Evolutionary conservation across 2,329 filamentous ascomycete species (phyloP), one percentile per base, ranked within the genome.

Genomic region (Rutstroemia sp.): DNA sequence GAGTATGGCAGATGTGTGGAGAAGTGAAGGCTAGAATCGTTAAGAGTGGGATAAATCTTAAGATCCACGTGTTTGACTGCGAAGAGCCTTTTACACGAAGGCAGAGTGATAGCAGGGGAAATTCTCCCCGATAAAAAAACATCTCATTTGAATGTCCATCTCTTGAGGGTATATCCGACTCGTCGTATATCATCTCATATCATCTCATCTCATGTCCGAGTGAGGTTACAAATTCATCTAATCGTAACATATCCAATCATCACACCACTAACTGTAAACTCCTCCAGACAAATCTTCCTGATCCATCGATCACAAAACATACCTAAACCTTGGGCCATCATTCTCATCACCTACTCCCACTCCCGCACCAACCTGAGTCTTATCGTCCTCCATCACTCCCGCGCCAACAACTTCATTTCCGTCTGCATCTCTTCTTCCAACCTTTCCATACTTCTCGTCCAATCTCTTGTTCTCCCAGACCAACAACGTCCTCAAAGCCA

Each of bases 381-480:
- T 54, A 4, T 42, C 51, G 4, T 56, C 51, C 7, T 34, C 51
- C n/a, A 41, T 51, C 2, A 54, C 48, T 14, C 30, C 30, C 12
- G 30, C 12, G 5, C 30, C 30, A 10, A 34, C 30, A 12, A 34
- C 10, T 34, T 34, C 30, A 34, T 38, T 51, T 1, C 48, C 47
- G 17, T 54, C 39, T 12, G 23, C 51, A 17, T 58, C 56, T 10
- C 56, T 50, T n/a, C 50, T 55, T 4, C 51, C 54, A 4, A 64
- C 53, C 10, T 14, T 16, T 0, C 64, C 64, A 53, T 64, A 64
- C 50, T 75, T 75, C 59, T 69, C 66, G 50, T 83, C 83, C 3
- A 87, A 68, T 61, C 78, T 78, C 65, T 70, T 74, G 60, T 88
- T 88, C 70, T 87, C 80, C 69, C 75, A 77, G 14, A 74, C 73